Conservation (phyloP, 192 early-diverging fungal genomes). For the Podochytrium sp. region DNA sequence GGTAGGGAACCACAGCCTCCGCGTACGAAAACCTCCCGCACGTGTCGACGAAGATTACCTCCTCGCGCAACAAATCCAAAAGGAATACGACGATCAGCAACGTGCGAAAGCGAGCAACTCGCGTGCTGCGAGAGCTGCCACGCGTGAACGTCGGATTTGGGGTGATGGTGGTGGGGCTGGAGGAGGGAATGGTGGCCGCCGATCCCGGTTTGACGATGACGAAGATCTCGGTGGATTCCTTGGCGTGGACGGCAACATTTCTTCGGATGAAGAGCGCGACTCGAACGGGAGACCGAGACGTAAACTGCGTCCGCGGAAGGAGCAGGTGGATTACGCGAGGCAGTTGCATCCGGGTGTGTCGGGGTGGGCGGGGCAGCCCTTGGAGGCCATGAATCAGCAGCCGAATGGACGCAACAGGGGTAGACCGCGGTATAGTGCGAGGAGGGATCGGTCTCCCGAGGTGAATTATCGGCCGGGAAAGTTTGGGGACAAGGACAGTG, state of each 20-base stretch:
- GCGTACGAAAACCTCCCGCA: too few relatives aligned
- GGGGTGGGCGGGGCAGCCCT: constrained; percentile 20
- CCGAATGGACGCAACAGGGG: too few relatives aligned
- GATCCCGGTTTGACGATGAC: background rate
- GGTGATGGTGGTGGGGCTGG: background rate
- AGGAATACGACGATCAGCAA: background rate
- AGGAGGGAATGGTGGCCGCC: background rate
- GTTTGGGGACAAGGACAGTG: background rate
- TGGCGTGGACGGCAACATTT: background rate
- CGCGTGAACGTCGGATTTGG: background rate
- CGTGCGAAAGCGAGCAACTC: background rate
- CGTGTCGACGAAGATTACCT: background rate
- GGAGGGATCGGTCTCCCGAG: background rate
- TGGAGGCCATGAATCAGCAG: constrained; percentile 11
- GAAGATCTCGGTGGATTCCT: background rate
- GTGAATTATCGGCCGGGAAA: constrained; percentile 3
- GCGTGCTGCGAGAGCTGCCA: background rate
- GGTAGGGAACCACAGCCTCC: too few relatives aligned
- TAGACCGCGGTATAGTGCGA: background rate
- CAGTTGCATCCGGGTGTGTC: constrained; percentile 23
- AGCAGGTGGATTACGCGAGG: constrained; percentile 22
- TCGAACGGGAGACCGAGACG: background rate
- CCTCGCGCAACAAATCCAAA: background rate
- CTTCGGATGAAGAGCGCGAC: background rate
- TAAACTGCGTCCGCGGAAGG: constrained; percentile 4